Percentiles rank a stretch among this genome's conserved stretches.
Evolutionary conservation across 1,284 basidiomycete genomes (phyloP).

Genomic region (Caloboletus inedulis): DNA sequence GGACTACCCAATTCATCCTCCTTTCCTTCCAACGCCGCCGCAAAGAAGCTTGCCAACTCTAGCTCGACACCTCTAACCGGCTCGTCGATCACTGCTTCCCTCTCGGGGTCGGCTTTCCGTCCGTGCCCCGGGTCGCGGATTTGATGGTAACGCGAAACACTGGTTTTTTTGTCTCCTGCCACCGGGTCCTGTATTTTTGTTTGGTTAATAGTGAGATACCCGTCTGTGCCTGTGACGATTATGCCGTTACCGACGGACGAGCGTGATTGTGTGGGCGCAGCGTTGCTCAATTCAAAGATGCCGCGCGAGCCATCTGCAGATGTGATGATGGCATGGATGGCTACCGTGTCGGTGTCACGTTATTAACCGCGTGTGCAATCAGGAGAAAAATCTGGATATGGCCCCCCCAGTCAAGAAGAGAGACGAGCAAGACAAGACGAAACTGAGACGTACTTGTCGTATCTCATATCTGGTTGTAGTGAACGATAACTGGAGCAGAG

Average conservation of each 20-base stretch:
- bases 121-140: slow-evolving; percentile 40
- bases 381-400: too few species aligned
- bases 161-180: slow-evolving; percentile 9
- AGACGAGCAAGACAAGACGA: too few species aligned
- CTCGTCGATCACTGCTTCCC: slow-evolving; percentile 50
- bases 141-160: slow-evolving; percentile 42
- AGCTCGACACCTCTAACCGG: slow-evolving; percentile 50
- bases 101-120: slow-evolving; percentile 45
- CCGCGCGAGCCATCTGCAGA: slow-evolving; percentile 57
- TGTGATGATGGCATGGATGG: slow-evolving; percentile 55
- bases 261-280: slow-evolving; percentile 49
- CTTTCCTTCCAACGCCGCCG: slow-evolving; percentile 43
- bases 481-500: too few species aligned
- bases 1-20: slow-evolving; percentile 52
- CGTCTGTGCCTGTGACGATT: slow-evolving; percentile 57
- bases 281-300: slow-evolving; percentile 53
- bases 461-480: too few species aligned
- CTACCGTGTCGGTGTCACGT: too few species aligned
- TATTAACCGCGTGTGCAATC: too few species aligned
- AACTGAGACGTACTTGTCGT: too few species aligned
- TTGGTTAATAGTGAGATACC: slow-evolving; percentile 51
- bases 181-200: slow-evolving; percentile 29
- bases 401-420: too few species aligned
- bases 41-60: slow-evolving; percentile 63
- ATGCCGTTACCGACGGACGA: slow-evolving; percentile 39